Percentiles rank a stretch among this genome's conserved stretches.
phyloP scores from a whole-genome alignment of 2,329 filamentous ascomycete genomes.

The Aspergillus clavatus region DNA sequence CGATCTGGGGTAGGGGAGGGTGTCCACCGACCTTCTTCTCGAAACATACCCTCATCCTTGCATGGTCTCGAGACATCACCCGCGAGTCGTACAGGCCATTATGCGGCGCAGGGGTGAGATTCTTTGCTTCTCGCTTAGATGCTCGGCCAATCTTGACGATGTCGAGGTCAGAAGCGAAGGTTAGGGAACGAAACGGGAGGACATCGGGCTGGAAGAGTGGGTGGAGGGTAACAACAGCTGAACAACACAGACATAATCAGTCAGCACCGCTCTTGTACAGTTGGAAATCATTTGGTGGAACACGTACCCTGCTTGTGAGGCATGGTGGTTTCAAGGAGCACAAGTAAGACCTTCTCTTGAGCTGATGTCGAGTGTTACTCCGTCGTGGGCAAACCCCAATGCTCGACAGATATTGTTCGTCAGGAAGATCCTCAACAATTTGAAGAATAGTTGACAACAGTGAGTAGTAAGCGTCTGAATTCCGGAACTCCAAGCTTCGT shows the following conservation, averaged over 20 bases:
- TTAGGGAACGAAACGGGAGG: slow-evolving; percentile 30
- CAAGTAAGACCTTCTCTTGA: no score
- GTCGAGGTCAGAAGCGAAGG: slow-evolving; percentile 25
- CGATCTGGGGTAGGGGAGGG: neutral
- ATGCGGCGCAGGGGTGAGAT: slow-evolving; percentile 30
- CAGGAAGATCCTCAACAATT: no score
- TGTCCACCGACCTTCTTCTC: slow-evolving; percentile 25
- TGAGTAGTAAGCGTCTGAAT: no score
- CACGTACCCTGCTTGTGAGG: slow-evolving; percentile 22
- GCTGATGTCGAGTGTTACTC: no score
- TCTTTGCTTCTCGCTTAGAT: slow-evolving; percentile 36
- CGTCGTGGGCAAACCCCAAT: no score
- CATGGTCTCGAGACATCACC: slow-evolving; percentile 46
- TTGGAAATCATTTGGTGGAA: neutral
- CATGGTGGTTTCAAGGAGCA: slow-evolving; percentile 16
- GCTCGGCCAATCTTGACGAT: slow-evolving; percentile 38
- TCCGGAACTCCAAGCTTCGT: no score
- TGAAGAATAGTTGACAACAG: no score
- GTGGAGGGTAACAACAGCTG: slow-evolving; percentile 33
- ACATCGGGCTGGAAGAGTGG: slow-evolving; percentile 23
- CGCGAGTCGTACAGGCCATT: slow-evolving; percentile 46
- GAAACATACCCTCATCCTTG: slow-evolving; percentile 28
- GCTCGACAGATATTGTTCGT: no score
- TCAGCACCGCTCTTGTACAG: slow-evolving; percentile 5
- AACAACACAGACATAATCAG: slow-evolving; percentile 1